A percentile compares a stretch with the other conserved stretches of the same genome.
These are phyloP conservation scores for Hirsutella rhossiliensis DNA, from an alignment of 2,329 filamentous ascomycete genomes.

Conservation along the genomic window DNA sequence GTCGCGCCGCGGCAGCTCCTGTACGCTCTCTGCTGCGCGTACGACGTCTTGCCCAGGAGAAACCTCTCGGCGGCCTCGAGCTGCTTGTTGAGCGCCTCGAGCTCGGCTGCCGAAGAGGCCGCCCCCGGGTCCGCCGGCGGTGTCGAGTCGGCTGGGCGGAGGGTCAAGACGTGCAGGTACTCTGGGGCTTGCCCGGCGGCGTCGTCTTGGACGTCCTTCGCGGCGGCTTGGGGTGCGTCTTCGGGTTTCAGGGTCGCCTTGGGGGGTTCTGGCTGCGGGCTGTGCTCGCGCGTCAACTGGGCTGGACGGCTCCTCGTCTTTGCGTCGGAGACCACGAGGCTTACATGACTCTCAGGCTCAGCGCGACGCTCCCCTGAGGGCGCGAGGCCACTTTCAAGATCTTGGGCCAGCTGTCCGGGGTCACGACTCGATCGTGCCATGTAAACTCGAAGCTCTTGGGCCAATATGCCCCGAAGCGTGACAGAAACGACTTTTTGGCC, in stretches of 20 bases:
- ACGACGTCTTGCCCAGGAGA: conserved; percentile 12
- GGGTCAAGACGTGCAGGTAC: conserved; percentile 10
- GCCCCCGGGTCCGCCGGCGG: neutral
- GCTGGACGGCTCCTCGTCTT: neutral
- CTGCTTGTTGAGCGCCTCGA: conserved; percentile 9
- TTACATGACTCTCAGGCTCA: conserved; percentile 13
- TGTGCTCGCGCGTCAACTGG: neutral
- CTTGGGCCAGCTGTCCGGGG: conserved; percentile 15
- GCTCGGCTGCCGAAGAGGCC: neutral
- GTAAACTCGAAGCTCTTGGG: conserved; percentile 24
- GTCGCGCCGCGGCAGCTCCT: conserved; percentile 11
- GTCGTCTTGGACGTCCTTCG: neutral
- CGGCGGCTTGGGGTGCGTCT: neutral
- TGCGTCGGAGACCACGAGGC: neutral
- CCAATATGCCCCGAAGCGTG: conserved; percentile 31
- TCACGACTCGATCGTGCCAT: conserved; percentile 16
- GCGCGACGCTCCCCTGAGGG: conserved; percentile 8
- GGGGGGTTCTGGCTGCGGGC: neutral
- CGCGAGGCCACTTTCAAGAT: conserved; percentile 15
- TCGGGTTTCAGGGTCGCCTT: neutral
- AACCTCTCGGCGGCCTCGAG: conserved; percentile 15
- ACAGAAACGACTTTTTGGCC: conserved; percentile 21
- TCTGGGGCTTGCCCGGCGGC: neutral
- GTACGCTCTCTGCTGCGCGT: conserved; percentile 15
- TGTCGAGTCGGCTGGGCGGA: conserved; percentile 6